A percentile compares a stretch with the other conserved stretches of the same genome.
phyloP scores from a whole-genome alignment of 345 rosid species.

The Raphanus sativus region DNA sequence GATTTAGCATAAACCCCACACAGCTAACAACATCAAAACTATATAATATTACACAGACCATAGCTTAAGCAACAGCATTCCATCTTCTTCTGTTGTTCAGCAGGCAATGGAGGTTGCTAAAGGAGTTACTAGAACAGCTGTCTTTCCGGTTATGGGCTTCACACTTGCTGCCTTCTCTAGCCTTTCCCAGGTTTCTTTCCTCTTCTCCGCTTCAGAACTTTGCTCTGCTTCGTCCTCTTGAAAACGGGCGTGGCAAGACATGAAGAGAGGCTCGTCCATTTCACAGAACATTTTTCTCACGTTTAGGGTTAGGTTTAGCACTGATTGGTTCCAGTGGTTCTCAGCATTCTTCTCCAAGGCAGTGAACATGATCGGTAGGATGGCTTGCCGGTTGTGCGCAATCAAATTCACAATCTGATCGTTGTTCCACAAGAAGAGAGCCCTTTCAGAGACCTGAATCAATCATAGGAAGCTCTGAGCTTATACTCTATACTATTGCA shows the following conservation, averaged over 20 bases:
- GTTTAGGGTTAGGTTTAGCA: slow-evolving; percentile 65
- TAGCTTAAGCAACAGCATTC: slow-evolving; percentile 10
- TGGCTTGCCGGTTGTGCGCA: slow-evolving; percentile 61
- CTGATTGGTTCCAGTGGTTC: slow-evolving; percentile 83
- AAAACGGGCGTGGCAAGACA: slow-evolving; percentile 58
- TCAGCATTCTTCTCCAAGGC: slow-evolving; percentile 70
- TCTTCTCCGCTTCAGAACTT: slow-evolving; percentile 46
- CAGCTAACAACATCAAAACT: slow-evolving; percentile 33
- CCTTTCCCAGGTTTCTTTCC: slow-evolving; percentile 64
- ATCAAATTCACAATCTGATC: slow-evolving; percentile 80
- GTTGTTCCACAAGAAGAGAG: slow-evolving; percentile 88
- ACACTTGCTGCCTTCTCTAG: slow-evolving; percentile 67
- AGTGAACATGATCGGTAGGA: slow-evolving; percentile 67
- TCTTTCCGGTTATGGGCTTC: slow-evolving; percentile 62
- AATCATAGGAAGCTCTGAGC: background rate
- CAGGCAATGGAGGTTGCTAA: slow-evolving; percentile 42
- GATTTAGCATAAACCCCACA: slow-evolving; percentile 26
- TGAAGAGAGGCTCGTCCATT: slow-evolving; percentile 70
- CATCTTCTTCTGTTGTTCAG: slow-evolving; percentile 14
- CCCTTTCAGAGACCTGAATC: slow-evolving; percentile 87
- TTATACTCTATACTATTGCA: background rate
- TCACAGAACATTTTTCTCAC: slow-evolving; percentile 74
- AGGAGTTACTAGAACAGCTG: slow-evolving; percentile 65
- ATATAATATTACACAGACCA: slow-evolving; percentile 35
- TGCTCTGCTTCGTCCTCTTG: slow-evolving; percentile 61